Percentiles rank a stretch among this genome's conserved stretches.
Evolutionary conservation across 495 filamentous ascomycete genomes (phyloP).

Genomic region (Niebla homalea): DNA sequence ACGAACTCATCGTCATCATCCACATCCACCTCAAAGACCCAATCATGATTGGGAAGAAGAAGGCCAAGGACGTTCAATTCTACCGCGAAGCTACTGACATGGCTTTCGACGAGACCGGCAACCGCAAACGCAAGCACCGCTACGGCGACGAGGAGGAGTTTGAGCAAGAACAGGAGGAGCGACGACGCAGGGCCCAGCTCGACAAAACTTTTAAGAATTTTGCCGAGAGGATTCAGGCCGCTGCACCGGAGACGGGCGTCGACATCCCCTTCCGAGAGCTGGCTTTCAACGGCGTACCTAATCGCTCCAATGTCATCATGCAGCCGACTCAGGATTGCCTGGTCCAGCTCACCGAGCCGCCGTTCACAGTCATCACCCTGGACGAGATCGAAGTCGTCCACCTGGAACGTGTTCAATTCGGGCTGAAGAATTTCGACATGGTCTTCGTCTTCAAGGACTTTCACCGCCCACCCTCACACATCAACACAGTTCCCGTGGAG

Average conservation of each 20-base stretch:
- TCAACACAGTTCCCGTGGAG: constrained; percentile 98
- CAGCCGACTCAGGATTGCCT: constrained; percentile 95
- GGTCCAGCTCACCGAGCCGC: constrained; percentile 94
- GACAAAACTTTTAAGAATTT: constrained; percentile 94
- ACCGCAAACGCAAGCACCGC: constrained; percentile 92
- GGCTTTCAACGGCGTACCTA: constrained; percentile 91
- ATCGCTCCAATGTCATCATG: constrained; percentile 84
- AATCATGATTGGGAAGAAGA: constrained; percentile 97
- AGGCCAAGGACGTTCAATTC: constrained; percentile 97
- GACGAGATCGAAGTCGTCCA: constrained; percentile 95
- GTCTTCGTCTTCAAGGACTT: constrained; percentile 98
- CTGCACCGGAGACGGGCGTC: constrained; percentile 63
- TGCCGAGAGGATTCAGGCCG: constrained; percentile 93
- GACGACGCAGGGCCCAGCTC: constrained; percentile 74
- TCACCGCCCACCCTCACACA: constrained; percentile 68
- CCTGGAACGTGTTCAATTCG: constrained; percentile 92
- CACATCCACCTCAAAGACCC: constrained; percentile 96
- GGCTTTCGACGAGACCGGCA: constrained; percentile 97
- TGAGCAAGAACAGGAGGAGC: constrained; percentile 94
- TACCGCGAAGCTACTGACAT: constrained; percentile 97
- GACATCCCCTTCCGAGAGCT: constrained; percentile 96
- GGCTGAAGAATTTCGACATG: constrained; percentile 97
- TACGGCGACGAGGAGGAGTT: constrained; percentile 99
- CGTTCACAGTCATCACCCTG: constrained; percentile 87
- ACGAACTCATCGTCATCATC: constrained; percentile 95